Conservation (phyloP, 768 basidiomycete species). For the Mycena galericulata region DNA sequence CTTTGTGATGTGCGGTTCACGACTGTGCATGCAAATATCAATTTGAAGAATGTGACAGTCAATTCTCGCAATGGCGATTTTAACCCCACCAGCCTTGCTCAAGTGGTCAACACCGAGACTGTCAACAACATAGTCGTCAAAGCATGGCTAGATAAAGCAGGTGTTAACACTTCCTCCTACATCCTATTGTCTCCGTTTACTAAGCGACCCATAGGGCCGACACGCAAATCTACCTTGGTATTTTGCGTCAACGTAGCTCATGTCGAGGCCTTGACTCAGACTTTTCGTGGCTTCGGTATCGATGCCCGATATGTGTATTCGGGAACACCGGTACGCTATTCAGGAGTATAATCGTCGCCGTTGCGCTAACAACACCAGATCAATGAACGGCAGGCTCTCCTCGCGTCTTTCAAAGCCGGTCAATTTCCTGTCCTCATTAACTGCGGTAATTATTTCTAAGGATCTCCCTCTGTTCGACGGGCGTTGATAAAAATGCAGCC, state of each 20-base stretch:
- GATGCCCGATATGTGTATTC: slow-evolving; percentile 89
- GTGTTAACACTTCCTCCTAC: slow-evolving; percentile 53
- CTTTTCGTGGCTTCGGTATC: slow-evolving; percentile 79
- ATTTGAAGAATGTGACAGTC: slow-evolving; percentile 75
- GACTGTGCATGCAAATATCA: slow-evolving; percentile 78
- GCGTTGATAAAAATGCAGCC: slow-evolving; percentile 53
- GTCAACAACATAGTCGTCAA: slow-evolving; percentile 84
- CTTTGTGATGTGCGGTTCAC: slow-evolving; percentile 90
- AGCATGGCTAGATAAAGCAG: slow-evolving; percentile 88
- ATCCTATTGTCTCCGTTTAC: neutral
- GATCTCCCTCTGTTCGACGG: neutral
- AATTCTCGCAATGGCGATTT: slow-evolving; percentile 85
- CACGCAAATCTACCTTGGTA: slow-evolving; percentile 89
- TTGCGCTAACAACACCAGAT: no score
- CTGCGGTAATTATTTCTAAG: slow-evolving; percentile 83
- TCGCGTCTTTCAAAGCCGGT: slow-evolving; percentile 77
- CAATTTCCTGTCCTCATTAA: slow-evolving; percentile 90
- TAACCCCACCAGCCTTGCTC: slow-evolving; percentile 79
- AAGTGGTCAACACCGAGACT: slow-evolving; percentile 82
- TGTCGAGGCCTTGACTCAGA: slow-evolving; percentile 76
- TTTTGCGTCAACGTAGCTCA: slow-evolving; percentile 92
- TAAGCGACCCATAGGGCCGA: slow-evolving; percentile 47
- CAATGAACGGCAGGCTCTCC: slow-evolving; percentile 70
- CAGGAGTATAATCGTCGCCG: no score
- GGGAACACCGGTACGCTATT: slow-evolving; percentile 61